Base-by-base conservation (phyloP, 192 early-diverging fungal genomes). In the Lunasporangiospora selenospora region DNA sequence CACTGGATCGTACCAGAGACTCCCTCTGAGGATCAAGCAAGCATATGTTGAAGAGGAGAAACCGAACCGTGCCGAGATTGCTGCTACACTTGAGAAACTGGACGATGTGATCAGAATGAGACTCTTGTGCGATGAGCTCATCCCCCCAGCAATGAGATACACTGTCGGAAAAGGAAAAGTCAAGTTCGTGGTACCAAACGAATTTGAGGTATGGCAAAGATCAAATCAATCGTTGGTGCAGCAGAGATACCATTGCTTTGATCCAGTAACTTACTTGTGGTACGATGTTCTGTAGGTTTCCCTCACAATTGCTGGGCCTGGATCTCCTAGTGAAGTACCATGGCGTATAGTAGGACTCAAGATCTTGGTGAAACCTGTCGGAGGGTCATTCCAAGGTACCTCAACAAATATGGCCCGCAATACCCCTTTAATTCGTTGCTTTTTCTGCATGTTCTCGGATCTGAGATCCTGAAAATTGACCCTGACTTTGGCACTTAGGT, bases 281-380 rank as follows among this genome's bases (percentile, higher is more conserved):
- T n/a, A n/a, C n/a, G n/a, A n/a, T n/a, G n/a, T 87, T 58, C 85
- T 88, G 48, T 75, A 86, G 55, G 82, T 83, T 4, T 77, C 83
- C 1, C 69, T 95, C 41, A 92, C 92, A n/a, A 78, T 95, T 11
- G 75, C 85, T 42, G 87, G 89, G 40, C 78, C 63, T 32, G 79
- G 80, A 58, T 53, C 54, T 29, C 69, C 60, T 5, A 42, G 69
- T 30, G 64, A 81, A 12, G 65, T 83, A 26, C 83, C 83, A 1
- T 95, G 92, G 90, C 84, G 88, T 34, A 81, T 93, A 36, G 81
- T 92, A 0, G 80, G 83, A n/a, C 57, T 95, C 6, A 75, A 83
- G 40, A 78, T 95, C 18, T 75, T 93, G 9, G 90, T 91, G 13
- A 80, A 82, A 23, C 80, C 84, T 19, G 78, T 75, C 5, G 59